phyloP scores from a whole-genome alignment of 2,329 filamentous ascomycete genomes.

The Beauveria pseudobassiana region DNA sequence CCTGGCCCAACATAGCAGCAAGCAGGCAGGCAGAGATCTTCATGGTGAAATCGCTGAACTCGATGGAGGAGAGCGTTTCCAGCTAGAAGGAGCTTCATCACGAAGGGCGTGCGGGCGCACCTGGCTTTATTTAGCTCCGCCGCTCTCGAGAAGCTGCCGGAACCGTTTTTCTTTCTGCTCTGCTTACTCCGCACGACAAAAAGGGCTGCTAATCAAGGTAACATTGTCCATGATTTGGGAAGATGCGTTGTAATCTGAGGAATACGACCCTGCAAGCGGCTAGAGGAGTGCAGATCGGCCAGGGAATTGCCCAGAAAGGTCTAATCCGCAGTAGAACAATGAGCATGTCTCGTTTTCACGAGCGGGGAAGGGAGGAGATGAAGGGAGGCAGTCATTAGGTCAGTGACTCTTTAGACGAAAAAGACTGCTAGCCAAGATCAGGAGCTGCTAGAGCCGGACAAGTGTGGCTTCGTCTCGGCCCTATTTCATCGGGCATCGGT shows the following conservation, averaged over 20 bases:
- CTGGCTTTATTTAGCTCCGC: not conserved
- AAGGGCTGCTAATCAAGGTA: not conserved
- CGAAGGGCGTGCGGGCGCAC: not conserved
- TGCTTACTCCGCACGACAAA: not conserved
- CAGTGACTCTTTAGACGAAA: not conserved
- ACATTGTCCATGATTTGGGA: not conserved
- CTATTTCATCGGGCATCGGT: not conserved
- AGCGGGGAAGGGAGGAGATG: not conserved
- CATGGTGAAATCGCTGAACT: not conserved
- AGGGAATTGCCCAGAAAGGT: not conserved
- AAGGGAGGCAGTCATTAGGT: not conserved
- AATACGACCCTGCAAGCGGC: not conserved
- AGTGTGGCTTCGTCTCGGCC: slow-evolving; percentile 7
- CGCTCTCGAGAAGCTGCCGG: not conserved
- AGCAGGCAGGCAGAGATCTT: not conserved
- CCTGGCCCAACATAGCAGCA: not conserved
- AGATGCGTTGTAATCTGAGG: not conserved
- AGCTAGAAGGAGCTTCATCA: not conserved
- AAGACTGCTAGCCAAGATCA: not conserved
- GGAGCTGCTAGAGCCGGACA: not conserved
- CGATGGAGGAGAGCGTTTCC: not conserved
- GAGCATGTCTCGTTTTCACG: not conserved
- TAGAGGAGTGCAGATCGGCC: not conserved
- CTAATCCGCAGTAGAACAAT: not conserved
- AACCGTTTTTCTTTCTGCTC: not conserved